Conservation (phyloP, 805 yeast genomes). For the Pichia gijzeniarum region DNA sequence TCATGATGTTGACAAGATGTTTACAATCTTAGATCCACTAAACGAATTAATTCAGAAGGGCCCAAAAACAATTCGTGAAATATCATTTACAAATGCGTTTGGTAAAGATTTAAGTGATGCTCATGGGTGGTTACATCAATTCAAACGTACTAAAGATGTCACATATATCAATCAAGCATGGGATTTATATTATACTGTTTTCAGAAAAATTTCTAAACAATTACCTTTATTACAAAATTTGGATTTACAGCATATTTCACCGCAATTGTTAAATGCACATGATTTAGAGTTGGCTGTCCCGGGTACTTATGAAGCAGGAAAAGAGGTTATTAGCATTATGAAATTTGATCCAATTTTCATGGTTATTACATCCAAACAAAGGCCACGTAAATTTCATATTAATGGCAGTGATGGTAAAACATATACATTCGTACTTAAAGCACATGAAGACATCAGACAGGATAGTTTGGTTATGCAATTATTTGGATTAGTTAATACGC, state of each 20-base stretch:
- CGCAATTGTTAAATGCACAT: slow-evolving; percentile 69
- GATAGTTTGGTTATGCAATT: slow-evolving; percentile 97
- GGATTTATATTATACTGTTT: slow-evolving; percentile 93
- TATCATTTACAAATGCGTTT: slow-evolving; percentile 86
- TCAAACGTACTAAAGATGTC: slow-evolving; percentile 75
- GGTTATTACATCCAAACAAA: slow-evolving; percentile 90
- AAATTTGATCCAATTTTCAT: slow-evolving; percentile 77
- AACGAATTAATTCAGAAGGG: slow-evolving; percentile 81
- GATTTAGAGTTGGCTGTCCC: slow-evolving; percentile 88
- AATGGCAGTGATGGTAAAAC: slow-evolving; percentile 90
- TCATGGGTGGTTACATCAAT: slow-evolving; percentile 85
- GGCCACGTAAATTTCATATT: slow-evolving; percentile 80
- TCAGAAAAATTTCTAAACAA: slow-evolving; percentile 84
- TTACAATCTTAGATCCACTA: slow-evolving; percentile 80
- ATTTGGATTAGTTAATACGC: slow-evolving; percentile 89
- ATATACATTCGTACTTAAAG: slow-evolving; percentile 77
- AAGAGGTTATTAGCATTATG: slow-evolving; percentile 64
- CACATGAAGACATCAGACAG: slow-evolving; percentile 97
- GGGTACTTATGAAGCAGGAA: slow-evolving; percentile 85
- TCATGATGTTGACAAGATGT: slow-evolving; percentile 91
- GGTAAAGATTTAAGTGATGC: slow-evolving; percentile 93
- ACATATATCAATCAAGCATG: slow-evolving; percentile 93
- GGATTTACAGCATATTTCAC: slow-evolving; percentile 91
- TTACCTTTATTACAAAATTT: slow-evolving; percentile 79
- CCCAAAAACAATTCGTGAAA: slow-evolving; percentile 88